A percentile compares a stretch with the other conserved stretches of the same genome.
These are phyloP conservation scores for Favolaschia claudopus DNA, from an alignment of 768 basidiomycete species.

Conservation along the genomic window DNA sequence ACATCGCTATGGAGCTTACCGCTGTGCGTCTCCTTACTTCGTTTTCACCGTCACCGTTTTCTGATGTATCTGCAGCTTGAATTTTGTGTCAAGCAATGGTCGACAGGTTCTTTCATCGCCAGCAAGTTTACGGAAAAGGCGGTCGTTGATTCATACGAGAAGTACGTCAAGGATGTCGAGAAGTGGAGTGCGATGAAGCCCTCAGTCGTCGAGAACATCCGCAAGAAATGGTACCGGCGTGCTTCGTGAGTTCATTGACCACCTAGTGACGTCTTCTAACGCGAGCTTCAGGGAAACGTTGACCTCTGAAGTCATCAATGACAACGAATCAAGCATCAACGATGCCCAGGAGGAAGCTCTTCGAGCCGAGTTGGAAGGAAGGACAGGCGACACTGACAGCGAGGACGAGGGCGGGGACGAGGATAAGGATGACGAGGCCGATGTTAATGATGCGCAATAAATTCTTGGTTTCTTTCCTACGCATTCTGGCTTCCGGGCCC, in stretches of 20 bases:
- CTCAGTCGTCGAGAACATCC: background rate
- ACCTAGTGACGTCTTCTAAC: background rate
- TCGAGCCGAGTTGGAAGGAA: background rate
- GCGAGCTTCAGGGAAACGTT: background rate
- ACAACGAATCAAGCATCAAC: background rate
- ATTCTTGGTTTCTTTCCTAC: background rate
- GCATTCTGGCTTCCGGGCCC: background rate
- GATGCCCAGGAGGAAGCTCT: background rate
- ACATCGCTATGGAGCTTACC: background rate
- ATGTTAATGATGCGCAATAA: background rate
- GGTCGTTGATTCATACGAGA: background rate
- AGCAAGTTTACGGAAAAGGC: constrained; percentile 4
- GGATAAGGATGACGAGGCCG: background rate
- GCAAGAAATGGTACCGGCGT: background rate
- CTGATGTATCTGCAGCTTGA: background rate
- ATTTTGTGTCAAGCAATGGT: background rate
- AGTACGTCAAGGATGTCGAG: constrained; percentile 1
- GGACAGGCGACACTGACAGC: constrained; percentile 8
- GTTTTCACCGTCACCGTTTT: background rate
- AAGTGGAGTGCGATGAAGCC: background rate
- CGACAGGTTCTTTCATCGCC: background rate
- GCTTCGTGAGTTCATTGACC: constrained; percentile 1
- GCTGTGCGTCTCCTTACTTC: background rate
- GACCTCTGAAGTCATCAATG: background rate
- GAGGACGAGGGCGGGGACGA: background rate